Conservation (phyloP, 108 stramenopile genomes). For the Aurantiochytrium sp. region DNA sequence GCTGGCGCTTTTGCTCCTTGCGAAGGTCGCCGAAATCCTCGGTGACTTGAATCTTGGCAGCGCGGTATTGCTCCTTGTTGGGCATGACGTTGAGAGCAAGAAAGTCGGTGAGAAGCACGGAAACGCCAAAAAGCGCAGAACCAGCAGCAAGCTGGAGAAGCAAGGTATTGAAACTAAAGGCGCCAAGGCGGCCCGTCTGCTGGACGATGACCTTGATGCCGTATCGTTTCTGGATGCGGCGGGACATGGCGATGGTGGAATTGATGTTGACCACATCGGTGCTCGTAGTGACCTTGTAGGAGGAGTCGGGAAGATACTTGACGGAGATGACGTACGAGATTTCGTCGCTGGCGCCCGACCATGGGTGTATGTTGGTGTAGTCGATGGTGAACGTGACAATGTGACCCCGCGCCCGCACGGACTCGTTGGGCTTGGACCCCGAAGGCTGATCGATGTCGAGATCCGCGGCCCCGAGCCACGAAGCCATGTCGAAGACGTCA, state of each 20-base stretch:
- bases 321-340: not conserved
- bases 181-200: not conserved
- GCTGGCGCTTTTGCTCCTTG: not conserved
- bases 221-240: not conserved
- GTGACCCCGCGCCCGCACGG: conserved; percentile 1
- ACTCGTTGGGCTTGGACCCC: not conserved
- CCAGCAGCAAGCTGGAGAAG: not conserved
- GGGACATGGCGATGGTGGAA: not conserved
- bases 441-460: not conserved
- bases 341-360: not conserved
- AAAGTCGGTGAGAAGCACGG: not conserved
- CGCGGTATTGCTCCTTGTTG: not conserved
- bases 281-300: not conserved
- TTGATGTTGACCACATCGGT: not conserved
- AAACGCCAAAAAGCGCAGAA: not conserved
- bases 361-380: not conserved
- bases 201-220: not conserved
- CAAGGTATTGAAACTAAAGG: not conserved
- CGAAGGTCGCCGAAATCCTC: conserved; percentile 10
- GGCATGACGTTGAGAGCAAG: not conserved
- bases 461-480: not conserved
- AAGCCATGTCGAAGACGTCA: not conserved
- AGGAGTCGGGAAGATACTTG: not conserved
- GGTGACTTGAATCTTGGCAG: not conserved
- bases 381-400: not conserved